Conservation (phyloP, 805 yeast species). For the Lipomyces anomalus region DNA sequence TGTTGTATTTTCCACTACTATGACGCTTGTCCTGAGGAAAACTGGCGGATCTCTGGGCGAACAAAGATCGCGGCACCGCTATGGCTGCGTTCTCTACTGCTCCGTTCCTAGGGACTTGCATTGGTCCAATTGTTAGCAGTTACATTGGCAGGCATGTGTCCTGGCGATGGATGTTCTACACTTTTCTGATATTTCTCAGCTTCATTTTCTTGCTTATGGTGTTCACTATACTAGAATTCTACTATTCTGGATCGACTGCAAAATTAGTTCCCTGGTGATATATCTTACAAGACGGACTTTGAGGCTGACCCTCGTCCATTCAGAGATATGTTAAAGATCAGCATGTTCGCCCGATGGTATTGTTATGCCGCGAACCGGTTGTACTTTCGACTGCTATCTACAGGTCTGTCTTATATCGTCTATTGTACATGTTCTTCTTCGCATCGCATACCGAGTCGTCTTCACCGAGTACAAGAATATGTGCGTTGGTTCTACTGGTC, state of each 20-base stretch:
- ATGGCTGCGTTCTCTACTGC: constrained; percentile 60
- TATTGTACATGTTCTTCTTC: constrained; percentile 60
- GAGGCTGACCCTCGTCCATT: constrained; percentile 71
- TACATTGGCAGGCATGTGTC: constrained; percentile 53
- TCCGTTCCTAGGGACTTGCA: constrained; percentile 51
- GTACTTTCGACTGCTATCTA: constrained; percentile 47
- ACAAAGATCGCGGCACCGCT: constrained; percentile 58
- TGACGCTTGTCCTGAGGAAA: constrained; percentile 75
- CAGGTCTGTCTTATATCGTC: constrained; percentile 38
- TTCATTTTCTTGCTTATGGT: constrained; percentile 46
- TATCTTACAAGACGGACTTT: constrained; percentile 45
- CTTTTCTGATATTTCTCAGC: constrained; percentile 58
- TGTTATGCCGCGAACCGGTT: constrained; percentile 44
- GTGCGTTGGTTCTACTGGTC: constrained; percentile 50
- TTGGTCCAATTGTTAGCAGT: constrained; percentile 62
- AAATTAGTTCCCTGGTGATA: too few relatives aligned
- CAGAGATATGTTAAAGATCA: constrained; percentile 58
- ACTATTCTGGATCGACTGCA: too few relatives aligned
- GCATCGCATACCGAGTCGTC: constrained; percentile 61
- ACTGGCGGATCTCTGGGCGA: constrained; percentile 62
- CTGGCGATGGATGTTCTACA: constrained; percentile 71
- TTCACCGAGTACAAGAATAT: constrained; percentile 50
- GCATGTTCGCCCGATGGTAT: constrained; percentile 72
- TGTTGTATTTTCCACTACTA: constrained; percentile 66
- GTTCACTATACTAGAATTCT: constrained; percentile 56